Conservation (phyloP, 306 rosid species). For the Castanopsis chinensis region DNA sequence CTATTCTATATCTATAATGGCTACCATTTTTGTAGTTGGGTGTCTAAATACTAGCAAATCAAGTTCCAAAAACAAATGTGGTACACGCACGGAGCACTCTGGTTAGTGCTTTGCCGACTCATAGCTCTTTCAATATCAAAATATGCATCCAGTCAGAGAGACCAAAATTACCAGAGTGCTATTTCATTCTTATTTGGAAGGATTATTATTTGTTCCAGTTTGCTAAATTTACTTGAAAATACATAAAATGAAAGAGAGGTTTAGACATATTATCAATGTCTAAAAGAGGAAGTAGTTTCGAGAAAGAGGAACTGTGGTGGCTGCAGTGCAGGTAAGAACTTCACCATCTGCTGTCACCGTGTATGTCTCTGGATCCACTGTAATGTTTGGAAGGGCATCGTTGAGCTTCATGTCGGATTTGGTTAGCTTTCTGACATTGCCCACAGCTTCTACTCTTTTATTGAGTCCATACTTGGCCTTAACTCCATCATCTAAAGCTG, state of each 20-base stretch:
- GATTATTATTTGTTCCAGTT: neutral
- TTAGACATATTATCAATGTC: neutral
- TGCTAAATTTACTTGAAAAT: neutral
- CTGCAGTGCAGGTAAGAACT: slow-evolving; percentile 67
- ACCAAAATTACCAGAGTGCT: neutral
- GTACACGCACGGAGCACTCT: too few species aligned
- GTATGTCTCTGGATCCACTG: slow-evolving; percentile 86
- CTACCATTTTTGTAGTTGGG: too few species aligned
- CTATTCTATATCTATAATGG: too few species aligned
- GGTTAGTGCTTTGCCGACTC: too few species aligned
- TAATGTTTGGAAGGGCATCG: slow-evolving; percentile 70
- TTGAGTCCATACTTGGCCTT: slow-evolving; percentile 60
- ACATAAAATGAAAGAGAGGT: neutral
- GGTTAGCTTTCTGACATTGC: slow-evolving; percentile 60
- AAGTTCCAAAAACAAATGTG: too few species aligned
- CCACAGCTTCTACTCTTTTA: slow-evolving; percentile 71
- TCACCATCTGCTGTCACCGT: slow-evolving; percentile 69
- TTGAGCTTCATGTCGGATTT: slow-evolving; percentile 92
- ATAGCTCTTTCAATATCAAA: too few species aligned
- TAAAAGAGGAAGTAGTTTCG: slow-evolving; percentile 83
- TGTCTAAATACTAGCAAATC: too few species aligned
- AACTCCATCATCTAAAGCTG: slow-evolving; percentile 48
- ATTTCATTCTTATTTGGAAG: neutral
- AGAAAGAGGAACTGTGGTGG: slow-evolving; percentile 71
- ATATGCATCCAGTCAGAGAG: neutral